Evolutionary conservation across 2,329 filamentous ascomycete genomes (phyloP), one percentile per base, ranked within the genome.

Genomic region (Calonectria henricotiae): DNA sequence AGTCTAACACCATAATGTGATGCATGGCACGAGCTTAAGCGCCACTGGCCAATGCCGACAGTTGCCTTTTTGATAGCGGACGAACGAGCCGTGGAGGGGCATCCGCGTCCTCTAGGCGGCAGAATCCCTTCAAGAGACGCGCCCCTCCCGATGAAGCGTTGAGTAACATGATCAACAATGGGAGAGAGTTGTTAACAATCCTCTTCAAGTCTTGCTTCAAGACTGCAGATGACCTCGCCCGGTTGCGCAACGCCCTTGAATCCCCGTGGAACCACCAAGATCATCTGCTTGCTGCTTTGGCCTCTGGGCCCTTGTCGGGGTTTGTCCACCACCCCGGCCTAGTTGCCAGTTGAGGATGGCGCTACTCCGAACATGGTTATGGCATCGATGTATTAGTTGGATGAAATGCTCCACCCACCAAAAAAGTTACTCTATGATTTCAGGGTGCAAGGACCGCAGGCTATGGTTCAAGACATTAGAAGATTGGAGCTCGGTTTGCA

Each of bases 331-430:
- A 72, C 65, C 67, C 68, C 61, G 60, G 70, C 55, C 49, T 60
- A 72, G 71, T 65, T 71, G 61, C 63, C 67, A 62, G 54, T 55
- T 49, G 62, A 58, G 51, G 65, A 74, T 37, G 60, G 58, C 74
- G 67, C 76, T 77, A 77, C 75, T 62, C 75, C 74, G 41, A 60
- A 74, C 61, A 27, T 60, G 73, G 74, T 54, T 20, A 66, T 64
- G 15, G 64, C 71, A 65, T 72, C 58, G 68, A 73, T 71, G 70
- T 49, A 65, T 60, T 43, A 67, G 54, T 75, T 69, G 73, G 67
- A 76, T 69, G 58, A 67, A 47, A 44, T 66, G 71, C 69, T 70
- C 75, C 75, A 76, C 74, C 54, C 60, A 61, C 60, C 60, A 70
- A 60, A 67, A 72, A 71, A 77, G 70, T 63, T 74, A 66, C 64